Evolutionary conservation across 2,329 filamentous ascomycete genomes (phyloP).

Genomic region (Pseudocercospora eumusae): DNA sequence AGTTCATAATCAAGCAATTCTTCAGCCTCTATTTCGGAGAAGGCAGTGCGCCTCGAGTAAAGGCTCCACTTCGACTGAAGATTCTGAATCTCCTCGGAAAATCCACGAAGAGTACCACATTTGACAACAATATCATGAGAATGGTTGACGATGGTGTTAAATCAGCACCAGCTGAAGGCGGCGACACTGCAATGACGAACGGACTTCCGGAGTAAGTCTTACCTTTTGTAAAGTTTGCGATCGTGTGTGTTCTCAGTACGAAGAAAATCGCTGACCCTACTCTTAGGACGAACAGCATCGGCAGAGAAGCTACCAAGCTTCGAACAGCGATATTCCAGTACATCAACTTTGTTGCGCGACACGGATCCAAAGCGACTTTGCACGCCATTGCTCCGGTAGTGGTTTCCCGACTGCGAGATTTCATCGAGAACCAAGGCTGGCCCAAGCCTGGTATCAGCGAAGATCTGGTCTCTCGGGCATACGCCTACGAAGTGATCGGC

Average conservation of each 20-base stretch:
- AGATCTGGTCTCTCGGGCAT: conserved; percentile 67
- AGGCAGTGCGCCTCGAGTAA: conserved; percentile 50
- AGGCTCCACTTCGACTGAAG: conserved; percentile 72
- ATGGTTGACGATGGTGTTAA: conserved; percentile 68
- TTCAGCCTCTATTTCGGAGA: conserved; percentile 73
- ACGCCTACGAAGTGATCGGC: conserved; percentile 89
- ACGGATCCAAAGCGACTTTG: conserved; percentile 64
- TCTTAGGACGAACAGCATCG: conserved; percentile 51
- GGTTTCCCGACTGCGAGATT: conserved; percentile 68
- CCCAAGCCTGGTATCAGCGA: conserved; percentile 61
- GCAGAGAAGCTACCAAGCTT: conserved; percentile 75
- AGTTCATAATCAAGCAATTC: conserved; percentile 62
- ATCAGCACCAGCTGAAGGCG: conserved; percentile 34
- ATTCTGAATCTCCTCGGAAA: conserved; percentile 75
- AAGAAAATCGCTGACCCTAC: conserved; percentile 20
- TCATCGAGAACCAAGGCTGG: conserved; percentile 82
- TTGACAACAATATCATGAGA: conserved; percentile 66
- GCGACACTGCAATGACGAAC: conserved; percentile 37
- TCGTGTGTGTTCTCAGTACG: not conserved
- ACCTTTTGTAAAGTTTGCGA: not conserved
- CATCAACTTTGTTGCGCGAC: conserved; percentile 80
- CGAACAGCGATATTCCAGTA: conserved; percentile 82
- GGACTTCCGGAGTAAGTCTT: conserved; percentile 32
- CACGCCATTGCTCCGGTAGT: conserved; percentile 66
- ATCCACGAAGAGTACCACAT: conserved; percentile 71